phyloP scores from a whole-genome alignment of 2,329 filamentous ascomycete genomes.

The Hyphodiscus sp. region DNA sequence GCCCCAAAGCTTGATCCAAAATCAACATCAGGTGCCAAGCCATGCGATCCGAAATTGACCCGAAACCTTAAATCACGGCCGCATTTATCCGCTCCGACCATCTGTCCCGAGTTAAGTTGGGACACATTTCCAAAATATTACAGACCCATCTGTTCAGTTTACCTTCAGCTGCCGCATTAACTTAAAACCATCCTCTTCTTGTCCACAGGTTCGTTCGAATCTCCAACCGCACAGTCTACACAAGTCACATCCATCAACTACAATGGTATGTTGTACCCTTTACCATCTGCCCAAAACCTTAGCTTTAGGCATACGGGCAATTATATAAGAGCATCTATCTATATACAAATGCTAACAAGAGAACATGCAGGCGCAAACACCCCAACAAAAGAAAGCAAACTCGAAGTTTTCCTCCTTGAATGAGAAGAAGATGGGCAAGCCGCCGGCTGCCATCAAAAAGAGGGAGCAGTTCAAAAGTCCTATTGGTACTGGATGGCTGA shows the following conservation, averaged over 20 bases:
- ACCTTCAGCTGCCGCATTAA: slow-evolving; percentile 1
- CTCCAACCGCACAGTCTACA: neutral
- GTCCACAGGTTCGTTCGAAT: neutral
- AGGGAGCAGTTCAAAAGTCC: slow-evolving; percentile 43
- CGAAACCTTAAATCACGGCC: slow-evolving; percentile 2
- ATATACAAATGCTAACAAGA: neutral
- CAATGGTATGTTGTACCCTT: slow-evolving; percentile 15
- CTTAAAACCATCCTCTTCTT: neutral
- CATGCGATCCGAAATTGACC: neutral
- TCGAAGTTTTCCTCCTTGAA: slow-evolving; percentile 70
- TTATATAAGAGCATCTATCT: neutral
- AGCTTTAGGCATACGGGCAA: slow-evolving; percentile 1
- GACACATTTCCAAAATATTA: slow-evolving; percentile 1
- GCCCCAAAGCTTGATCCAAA: too few relatives aligned
- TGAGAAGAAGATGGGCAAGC: slow-evolving; percentile 68
- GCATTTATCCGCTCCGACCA: neutral
- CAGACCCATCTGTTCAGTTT: neutral
- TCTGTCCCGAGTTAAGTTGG: slow-evolving; percentile 1
- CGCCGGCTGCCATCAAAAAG: slow-evolving; percentile 58
- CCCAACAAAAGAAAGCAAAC: slow-evolving; percentile 75
- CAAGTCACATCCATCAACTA: too few relatives aligned
- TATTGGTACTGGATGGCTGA: slow-evolving; percentile 58
- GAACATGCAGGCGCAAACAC: slow-evolving; percentile 65
- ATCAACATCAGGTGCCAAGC: too few relatives aligned
- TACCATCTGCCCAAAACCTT: neutral